A percentile compares a stretch with the other conserved stretches of the same genome.
These are phyloP conservation scores for Tylopilus sp. DNA, from an alignment of 768 basidiomycete species.

Conservation along the genomic window DNA sequence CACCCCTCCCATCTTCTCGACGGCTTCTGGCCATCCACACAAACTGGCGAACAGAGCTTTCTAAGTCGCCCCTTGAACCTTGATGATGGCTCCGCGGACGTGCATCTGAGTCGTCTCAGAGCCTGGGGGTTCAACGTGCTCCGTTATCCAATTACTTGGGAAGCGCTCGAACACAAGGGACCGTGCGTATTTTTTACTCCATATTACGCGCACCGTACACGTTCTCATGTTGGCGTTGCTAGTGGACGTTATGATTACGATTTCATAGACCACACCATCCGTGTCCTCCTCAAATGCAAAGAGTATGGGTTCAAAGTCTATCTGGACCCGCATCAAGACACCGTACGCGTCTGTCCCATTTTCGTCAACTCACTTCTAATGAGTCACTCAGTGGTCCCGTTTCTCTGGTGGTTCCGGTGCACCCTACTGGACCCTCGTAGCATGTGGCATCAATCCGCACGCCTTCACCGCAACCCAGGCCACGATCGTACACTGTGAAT, in stretches of 20 bases:
- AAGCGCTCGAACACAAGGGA: constrained; percentile 88
- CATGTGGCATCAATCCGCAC: constrained; percentile 86
- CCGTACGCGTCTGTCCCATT: constrained; percentile 48
- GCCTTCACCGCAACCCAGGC: constrained; percentile 83
- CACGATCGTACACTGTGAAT: constrained; percentile 88
- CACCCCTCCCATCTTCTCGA: constrained; percentile 66
- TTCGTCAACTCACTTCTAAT: not conserved
- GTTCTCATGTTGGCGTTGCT: constrained; percentile 1
- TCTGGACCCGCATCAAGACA: constrained; percentile 96
- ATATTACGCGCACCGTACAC: not conserved
- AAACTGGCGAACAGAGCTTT: constrained; percentile 67
- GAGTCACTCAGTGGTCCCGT: constrained; percentile 79
- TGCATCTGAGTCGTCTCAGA: constrained; percentile 78
- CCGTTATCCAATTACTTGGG: constrained; percentile 87
- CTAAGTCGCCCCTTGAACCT: constrained; percentile 75
- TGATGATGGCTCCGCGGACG: constrained; percentile 81
- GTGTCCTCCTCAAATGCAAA: constrained; percentile 86
- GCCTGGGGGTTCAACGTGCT: constrained; percentile 95
- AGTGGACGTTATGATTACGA: constrained; percentile 89
- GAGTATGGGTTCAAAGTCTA: constrained; percentile 88
- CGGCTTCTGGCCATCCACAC: constrained; percentile 80
- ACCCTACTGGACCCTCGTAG: constrained; percentile 88
- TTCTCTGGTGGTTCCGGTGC: constrained; percentile 95
- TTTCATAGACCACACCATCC: constrained; percentile 89
- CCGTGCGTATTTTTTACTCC: constrained; percentile 63